Base-by-base conservation (phyloP, 768 basidiomycete species). In the Boletus rubescentipes region DNA sequence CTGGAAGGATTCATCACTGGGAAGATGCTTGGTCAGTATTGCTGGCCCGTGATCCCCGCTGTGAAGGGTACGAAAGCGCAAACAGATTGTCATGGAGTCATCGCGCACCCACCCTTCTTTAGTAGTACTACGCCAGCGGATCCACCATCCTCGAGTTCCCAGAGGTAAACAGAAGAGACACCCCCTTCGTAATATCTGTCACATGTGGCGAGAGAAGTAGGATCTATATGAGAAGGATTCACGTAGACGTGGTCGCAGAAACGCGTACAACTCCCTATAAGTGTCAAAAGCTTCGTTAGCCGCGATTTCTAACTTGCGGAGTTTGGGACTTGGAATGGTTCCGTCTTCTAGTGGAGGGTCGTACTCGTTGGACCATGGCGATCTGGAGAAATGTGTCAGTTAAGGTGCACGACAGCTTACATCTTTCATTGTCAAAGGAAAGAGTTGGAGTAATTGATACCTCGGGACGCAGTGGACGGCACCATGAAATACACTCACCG, bases 331-430 rank as follows among this genome's bases (percentile, higher is more conserved):
- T 0, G 97, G 97, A 2, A 83, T 75, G 4, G 95, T 94, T 2
- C 93, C 96, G 59, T 96, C 92, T 18, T 94, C 87, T 41, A 93
- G 71, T 2, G 89, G 89, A 21, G 94, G 91, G 58, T 93, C 87
- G 67, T 98, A 99, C 67, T 91, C 87, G 69, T 98, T 99, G 21
- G 95, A 94, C 95, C 96, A 98, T 9, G 97, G 97, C 3, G 97
- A 99, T 64, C 96, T 99, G 45, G 39, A 37, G 47, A 43, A 32
- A 60, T 12, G 40, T 31, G 47, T 72, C 47, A 63, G 57, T 43
- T 36, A 42, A 47, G 30, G 37, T 35, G 41, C 38, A 40, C 38
- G 14, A 51, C 49, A 37, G 34, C 29, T 30, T 21, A 8, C 37
- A 16, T 26, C 34, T n/a, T 46, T 37, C 30, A 18, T 45, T 42